phyloP scores from a whole-genome alignment of 805 yeast species.

The Wickerhamiella azymoides region DNA sequence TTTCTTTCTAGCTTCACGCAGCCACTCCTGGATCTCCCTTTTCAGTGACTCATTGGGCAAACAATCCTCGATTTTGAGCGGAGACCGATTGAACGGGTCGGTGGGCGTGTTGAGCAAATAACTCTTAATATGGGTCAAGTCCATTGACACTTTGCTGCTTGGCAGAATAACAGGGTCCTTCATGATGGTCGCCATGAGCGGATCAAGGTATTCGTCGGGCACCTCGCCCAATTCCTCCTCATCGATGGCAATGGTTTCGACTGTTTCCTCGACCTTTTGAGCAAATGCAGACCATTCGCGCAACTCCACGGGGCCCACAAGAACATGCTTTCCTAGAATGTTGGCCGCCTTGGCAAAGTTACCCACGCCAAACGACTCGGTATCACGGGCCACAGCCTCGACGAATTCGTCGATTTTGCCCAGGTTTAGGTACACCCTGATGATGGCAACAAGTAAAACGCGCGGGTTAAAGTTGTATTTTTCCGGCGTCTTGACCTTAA shows the following conservation, averaged over 20 bases:
- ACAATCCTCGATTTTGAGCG: conserved; percentile 79
- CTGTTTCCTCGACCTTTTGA: conserved; percentile 25
- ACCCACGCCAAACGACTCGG: conserved; percentile 64
- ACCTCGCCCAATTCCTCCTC: conserved; percentile 82
- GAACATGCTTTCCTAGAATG: conserved; percentile 42
- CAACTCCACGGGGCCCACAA: conserved; percentile 44
- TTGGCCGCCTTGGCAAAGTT: conserved; percentile 58
- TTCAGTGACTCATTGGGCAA: conserved; percentile 61
- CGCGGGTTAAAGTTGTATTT: conserved; percentile 74
- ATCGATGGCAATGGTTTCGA: conserved; percentile 52
- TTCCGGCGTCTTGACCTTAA: conserved; percentile 74
- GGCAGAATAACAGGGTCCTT: conserved; percentile 94
- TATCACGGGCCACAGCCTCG: conserved; percentile 74
- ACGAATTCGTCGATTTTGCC: conserved; percentile 51
- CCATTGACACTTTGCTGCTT: conserved; percentile 69
- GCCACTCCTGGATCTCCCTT: conserved; percentile 45
- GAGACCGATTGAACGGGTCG: conserved; percentile 93
- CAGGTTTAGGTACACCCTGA: conserved; percentile 64
- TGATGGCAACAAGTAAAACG: conserved; percentile 49
- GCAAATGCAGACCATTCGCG: conserved; percentile 52
- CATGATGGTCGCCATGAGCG: conserved; percentile 92
- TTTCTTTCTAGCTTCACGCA: conserved; percentile 16
- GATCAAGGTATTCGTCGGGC: conserved; percentile 95
- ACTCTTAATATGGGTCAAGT: conserved; percentile 80
- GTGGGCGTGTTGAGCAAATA: conserved; percentile 89